Conservation (phyloP, 495 filamentous ascomycete species). For the Aspergillus bridgeri region DNA sequence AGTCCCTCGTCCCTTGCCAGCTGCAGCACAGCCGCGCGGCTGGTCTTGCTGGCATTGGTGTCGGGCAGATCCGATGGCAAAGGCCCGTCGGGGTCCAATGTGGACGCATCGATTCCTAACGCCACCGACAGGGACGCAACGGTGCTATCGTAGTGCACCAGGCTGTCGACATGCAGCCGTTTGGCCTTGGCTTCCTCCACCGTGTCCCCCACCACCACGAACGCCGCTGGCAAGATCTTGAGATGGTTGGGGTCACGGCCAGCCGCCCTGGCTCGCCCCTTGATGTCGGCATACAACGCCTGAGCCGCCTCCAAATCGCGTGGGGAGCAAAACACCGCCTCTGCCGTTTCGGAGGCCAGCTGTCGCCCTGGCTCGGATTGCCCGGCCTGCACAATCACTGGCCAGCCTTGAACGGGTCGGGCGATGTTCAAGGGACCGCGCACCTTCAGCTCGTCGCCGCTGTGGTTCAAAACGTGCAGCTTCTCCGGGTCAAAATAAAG, state of each 20-base stretch:
- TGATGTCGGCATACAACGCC: constrained; percentile 51
- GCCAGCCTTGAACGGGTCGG: constrained; percentile 52
- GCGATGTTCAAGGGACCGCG: constrained; percentile 53
- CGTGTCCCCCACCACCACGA: constrained; percentile 42
- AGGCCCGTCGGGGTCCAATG: constrained; percentile 46
- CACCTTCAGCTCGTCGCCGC: constrained; percentile 45
- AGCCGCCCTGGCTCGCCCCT: constrained; percentile 40
- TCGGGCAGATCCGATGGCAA: constrained; percentile 48
- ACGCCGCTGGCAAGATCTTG: constrained; percentile 52
- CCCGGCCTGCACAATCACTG: constrained; percentile 54
- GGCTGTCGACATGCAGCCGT: constrained; percentile 46
- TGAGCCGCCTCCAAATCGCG: constrained; percentile 43
- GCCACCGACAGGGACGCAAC: constrained; percentile 52
- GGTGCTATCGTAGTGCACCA: constrained; percentile 54
- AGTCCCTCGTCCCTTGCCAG: constrained; percentile 42
- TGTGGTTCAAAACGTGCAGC: constrained; percentile 48
- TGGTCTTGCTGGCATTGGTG: constrained; percentile 52
- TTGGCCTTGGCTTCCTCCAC: constrained; percentile 48
- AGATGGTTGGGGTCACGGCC: constrained; percentile 42
- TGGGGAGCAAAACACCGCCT: constrained; percentile 49
- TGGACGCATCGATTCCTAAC: constrained; percentile 45
- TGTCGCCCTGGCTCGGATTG: constrained; percentile 52
- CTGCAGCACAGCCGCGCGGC: constrained; percentile 39
- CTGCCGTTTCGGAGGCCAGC: constrained; percentile 52
- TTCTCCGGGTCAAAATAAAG: constrained; percentile 47